Evolutionary conservation across 768 basidiomycete species (phyloP).

Genomic region (Mycena rebaudengoi): DNA sequence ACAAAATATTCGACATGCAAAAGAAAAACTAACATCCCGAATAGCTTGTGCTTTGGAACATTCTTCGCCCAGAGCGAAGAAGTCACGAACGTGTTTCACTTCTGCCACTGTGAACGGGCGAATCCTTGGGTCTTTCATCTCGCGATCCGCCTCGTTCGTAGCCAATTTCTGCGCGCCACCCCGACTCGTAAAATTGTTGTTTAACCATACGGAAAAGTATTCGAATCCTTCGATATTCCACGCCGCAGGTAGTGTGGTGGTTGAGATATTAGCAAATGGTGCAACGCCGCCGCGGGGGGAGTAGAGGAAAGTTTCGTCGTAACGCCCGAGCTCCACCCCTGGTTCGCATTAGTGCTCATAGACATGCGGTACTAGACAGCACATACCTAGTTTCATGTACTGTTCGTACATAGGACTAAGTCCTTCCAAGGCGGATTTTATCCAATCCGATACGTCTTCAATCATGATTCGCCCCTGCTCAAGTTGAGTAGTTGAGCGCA

Average conservation of each 20-base stretch:
- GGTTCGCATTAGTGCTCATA: too few relatives aligned
- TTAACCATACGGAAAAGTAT: neutral
- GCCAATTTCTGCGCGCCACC: conserved; percentile 28
- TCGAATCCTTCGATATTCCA: neutral
- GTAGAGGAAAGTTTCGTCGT: neutral
- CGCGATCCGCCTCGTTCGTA: conserved; percentile 5
- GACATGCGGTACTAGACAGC: too few relatives aligned
- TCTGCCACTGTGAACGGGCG: conserved; percentile 45
- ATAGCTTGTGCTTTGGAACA: conserved; percentile 2
- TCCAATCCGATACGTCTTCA: conserved; percentile 1
- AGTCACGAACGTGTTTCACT: conserved; percentile 32
- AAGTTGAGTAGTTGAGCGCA: neutral
- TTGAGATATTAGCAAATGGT: conserved; percentile 8
- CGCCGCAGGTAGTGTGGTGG: neutral
- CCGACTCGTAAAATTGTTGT: conserved; percentile 15
- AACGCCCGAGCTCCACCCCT: too few relatives aligned
- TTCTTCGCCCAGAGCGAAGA: conserved; percentile 23
- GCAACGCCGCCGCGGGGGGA: neutral
- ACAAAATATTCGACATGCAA: neutral
- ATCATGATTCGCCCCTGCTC: conserved; percentile 15
- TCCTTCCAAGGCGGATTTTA: too few relatives aligned
- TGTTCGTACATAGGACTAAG: too few relatives aligned
- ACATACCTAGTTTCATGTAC: too few relatives aligned
- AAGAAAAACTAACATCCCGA: neutral
- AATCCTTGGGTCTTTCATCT: conserved; percentile 45